These are phyloP conservation scores for Penstemon newberryi DNA, from an alignment of 257 asterid genomes.

Conservation along the genomic window DNA sequence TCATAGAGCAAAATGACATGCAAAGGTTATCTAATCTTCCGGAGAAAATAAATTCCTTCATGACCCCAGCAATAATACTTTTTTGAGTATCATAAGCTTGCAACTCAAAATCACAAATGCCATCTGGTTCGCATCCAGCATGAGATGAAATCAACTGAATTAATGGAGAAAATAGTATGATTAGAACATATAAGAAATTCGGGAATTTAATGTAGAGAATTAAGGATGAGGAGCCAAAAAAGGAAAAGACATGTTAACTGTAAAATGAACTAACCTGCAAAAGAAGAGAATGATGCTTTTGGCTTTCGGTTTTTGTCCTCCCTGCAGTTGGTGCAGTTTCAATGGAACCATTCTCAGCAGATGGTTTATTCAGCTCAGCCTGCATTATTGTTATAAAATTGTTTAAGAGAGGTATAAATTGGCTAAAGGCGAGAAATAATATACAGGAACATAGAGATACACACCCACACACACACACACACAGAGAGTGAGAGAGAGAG, in stretches of 20 bases:
- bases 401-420: slow-evolving; percentile 17
- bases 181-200: slow-evolving; percentile 23
- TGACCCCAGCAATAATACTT: slow-evolving; percentile 75
- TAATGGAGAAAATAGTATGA: slow-evolving; percentile 14
- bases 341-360: slow-evolving; percentile 41
- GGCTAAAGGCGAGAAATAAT: slow-evolving; percentile 28
- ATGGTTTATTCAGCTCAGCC: slow-evolving; percentile 77
- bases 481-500: neutral
- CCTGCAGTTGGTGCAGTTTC: slow-evolving; percentile 42
- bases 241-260: slow-evolving; percentile 5
- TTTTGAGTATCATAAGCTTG: slow-evolving; percentile 90
- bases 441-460: neutral
- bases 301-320: slow-evolving; percentile 27
- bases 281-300: slow-evolving; percentile 74
- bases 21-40: slow-evolving; percentile 92
- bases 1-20: slow-evolving; percentile 85
- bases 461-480: neutral
- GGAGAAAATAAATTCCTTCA: slow-evolving; percentile 83
- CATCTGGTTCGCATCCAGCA: slow-evolving; percentile 67
- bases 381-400: slow-evolving; percentile 29
- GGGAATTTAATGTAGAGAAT: neutral
- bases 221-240: slow-evolving; percentile 5
- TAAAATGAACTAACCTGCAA: slow-evolving; percentile 51
- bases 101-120: slow-evolving; percentile 83
- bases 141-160: slow-evolving; percentile 69